These are phyloP conservation scores for Pascua guehoae DNA, from an alignment of 1,284 basidiomycete genomes.

Conservation along the genomic window DNA sequence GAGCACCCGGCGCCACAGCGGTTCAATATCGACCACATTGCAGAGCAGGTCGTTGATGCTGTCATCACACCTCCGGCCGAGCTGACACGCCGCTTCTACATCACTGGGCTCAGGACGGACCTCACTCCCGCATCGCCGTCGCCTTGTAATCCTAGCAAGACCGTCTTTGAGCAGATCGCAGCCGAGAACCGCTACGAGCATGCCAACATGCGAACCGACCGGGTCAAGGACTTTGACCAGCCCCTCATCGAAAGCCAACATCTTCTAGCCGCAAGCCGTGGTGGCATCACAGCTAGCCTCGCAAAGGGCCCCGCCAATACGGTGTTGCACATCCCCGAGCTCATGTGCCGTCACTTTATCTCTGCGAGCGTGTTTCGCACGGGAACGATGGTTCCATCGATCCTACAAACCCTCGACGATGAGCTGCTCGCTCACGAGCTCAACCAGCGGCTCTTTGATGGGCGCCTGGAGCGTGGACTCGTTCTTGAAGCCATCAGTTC, in stretches of 20 bases:
- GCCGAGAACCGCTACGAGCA: not conserved
- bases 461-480: conserved; percentile 6
- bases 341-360: conserved; percentile 23
- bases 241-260: conserved; percentile 22
- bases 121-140: conserved; percentile 25
- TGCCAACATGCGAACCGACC: not conserved
- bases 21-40: conserved; percentile 15
- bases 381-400: conserved; percentile 21
- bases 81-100: conserved; percentile 24
- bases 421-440: conserved; percentile 28
- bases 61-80: conserved; percentile 23
- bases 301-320: not conserved
- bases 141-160: not conserved
- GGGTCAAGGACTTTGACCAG: conserved; percentile 14
- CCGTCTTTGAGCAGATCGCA: not conserved
- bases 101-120: conserved; percentile 20
- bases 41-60: conserved; percentile 19
- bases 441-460: conserved; percentile 10
- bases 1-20: conserved; percentile 13
- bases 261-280: conserved; percentile 14
- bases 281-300: conserved; percentile 21
- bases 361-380: conserved; percentile 25
- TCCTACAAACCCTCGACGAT: conserved; percentile 26
- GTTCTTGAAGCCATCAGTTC: conserved; percentile 29
- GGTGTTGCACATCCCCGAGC: conserved; percentile 20